Percentiles rank a stretch among this genome's conserved stretches.
Conservation (phyloP, 108 stramenopile species). For the Fragilariopsis cylindrus region DNA sequence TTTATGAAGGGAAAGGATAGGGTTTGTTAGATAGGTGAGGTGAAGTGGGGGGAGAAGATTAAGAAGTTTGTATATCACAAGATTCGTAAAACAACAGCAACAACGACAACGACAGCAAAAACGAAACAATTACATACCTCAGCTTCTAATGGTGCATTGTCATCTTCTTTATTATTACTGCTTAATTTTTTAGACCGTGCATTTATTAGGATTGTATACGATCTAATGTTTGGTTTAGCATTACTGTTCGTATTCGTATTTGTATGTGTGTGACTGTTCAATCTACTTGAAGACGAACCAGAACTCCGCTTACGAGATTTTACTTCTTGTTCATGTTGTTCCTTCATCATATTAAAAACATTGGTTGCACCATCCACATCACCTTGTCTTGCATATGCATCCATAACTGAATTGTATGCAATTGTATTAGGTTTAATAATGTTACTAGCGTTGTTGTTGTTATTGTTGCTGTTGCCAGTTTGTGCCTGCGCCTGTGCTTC, state of each 20-base stretch:
- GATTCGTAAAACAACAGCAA: no score
- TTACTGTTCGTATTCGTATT: not conserved
- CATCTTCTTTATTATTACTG: not conserved
- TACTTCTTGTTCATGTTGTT: not conserved
- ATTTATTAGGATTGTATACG: not conserved
- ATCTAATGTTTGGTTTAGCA: not conserved
- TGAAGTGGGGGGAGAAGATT: no score
- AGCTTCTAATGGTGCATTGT: not conserved
- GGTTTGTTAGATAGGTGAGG: no score
- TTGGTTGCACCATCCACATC: conserved; percentile 1
- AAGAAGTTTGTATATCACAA: no score
- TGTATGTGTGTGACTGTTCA: no score
- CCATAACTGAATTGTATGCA: not conserved
- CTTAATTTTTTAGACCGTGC: not conserved
- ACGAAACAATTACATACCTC: not conserved
- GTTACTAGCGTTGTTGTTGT: not conserved
- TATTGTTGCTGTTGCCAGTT: no score
- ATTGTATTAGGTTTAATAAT: not conserved
- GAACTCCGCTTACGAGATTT: not conserved
- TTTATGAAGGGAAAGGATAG: no score
- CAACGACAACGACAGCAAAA: no score
- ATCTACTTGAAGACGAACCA: no score
- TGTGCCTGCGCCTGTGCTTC: not conserved
- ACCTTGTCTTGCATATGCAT: conserved; percentile 9
- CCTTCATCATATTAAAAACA: conserved; percentile 6